Evolutionary conservation across 345 rosid species (phyloP), one percentile per base, ranked within the genome.

Genomic region (Eucalyptus polybractea): DNA sequence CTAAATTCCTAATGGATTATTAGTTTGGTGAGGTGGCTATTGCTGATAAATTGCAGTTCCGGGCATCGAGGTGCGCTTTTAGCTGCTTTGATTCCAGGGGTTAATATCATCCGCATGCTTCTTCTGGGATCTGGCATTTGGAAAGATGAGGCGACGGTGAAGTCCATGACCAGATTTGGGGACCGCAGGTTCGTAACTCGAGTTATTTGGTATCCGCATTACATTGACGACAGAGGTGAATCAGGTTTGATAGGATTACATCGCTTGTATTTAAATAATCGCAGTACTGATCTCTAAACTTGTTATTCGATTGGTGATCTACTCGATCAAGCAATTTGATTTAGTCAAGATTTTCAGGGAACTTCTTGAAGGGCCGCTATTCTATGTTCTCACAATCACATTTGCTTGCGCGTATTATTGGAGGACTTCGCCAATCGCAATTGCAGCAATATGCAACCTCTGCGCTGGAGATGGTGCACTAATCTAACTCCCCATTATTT

Each of bases 381-480:
- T 94, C 91, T 97, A 98, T 89, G 99, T 95, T 40, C 21, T 91
- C 12, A 87, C 98, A 17, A 93, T 97, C 86, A 95, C 98, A 13
- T 40, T 89, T 58, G 97, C 99, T 27, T 92, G 95, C 90, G 90
- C 91, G 50, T 50, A 95, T 90, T 96, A 93, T 88, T 97, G 99
- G 99, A 95, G 96, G 91, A 91, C 95, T 90, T 95, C 99, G 60
- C 99, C 99, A 6, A 90, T 95, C 50, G 93, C 94, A 40, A 92
- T 98, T 89, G 98, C 98, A 29, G 95, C 97, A 87, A 80, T 96
- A 91, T 97, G 98, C 93, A 98, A 98, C 93, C 94, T 98, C 80
- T 97, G 99, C 58, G 99, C 99, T 80, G 99, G 99, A 95, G 99
- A 98, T 92, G 99, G 99, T 98, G 93, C 44, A 45, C 88, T 83